Evolutionary conservation across 1,139 yeast species (phyloP), one percentile per base, ranked within the genome.

Genomic region (Hyphopichia khmerensis): DNA sequence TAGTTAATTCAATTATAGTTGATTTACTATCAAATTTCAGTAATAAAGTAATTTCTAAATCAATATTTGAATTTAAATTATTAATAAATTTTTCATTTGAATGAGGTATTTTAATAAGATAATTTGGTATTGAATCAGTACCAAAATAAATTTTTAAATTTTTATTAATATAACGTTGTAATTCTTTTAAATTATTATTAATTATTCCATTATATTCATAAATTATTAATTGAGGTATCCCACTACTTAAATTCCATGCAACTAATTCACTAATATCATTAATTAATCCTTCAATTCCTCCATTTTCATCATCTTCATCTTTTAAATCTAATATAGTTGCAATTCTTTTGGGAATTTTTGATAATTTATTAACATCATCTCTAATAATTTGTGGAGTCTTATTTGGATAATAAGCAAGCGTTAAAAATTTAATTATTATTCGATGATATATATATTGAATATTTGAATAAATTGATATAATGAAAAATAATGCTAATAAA

Each of bases 211-310:
- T 80, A 54, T 78, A 78, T 64, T 93, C 99, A 65, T 89, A 95
- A 35, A 95, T 70, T 8, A 87, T 75, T 47, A 93, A 71, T 42
- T 72, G 70, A 23, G 82, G 79, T 40, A 91, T 80, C 1, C 96
- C 97, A 8, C 95, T 83, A 36, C 96, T 87, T 18, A 89, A 64
- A 36, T 90, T 77, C 99, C 99, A 93, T 3, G 95, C 84, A 0
- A 83, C 75, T 37, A 91, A 56, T 57, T 90, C 96, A 43, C 93
- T 79, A 17, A 85, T 76, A 54, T 88, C 88, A 52, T 78, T 81
- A 55, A 91, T 71, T 37, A 95, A 71, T 0, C 96, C 96, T 47
- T 86, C 91, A 36, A 86, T 64, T 2, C 97, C 97, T 21, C 96
- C 96, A 46, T 87, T 90, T 57, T 87, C 95, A 51, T 84, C 93